Evolutionary conservation across 768 basidiomycete species (phyloP).

Genomic region (Lanmaoa rubissima): DNA sequence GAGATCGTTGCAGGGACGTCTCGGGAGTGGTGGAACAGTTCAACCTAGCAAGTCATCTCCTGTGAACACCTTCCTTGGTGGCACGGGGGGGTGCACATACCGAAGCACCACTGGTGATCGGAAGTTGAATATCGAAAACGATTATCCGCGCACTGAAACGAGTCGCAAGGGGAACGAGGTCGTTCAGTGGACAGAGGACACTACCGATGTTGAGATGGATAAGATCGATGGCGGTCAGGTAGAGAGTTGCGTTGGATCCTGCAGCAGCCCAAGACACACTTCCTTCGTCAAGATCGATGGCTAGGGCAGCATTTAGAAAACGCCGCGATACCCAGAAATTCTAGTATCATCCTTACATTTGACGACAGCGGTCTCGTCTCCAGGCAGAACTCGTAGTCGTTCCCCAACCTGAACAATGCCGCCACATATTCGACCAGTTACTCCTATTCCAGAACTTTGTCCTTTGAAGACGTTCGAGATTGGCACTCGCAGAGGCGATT

Average conservation of each 20-base stretch:
- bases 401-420: slow-evolving; percentile 95
- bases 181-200: slow-evolving; percentile 75
- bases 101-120: slow-evolving; percentile 83
- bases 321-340: neutral
- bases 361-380: slow-evolving; percentile 85
- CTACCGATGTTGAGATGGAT: slow-evolving; percentile 85
- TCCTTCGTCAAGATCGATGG: slow-evolving; percentile 80
- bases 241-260: slow-evolving; percentile 86
- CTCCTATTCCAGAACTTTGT: slow-evolving; percentile 70
- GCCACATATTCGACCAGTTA: slow-evolving; percentile 81
- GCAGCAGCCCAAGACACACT: slow-evolving; percentile 84
- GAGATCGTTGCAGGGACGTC: slow-evolving; percentile 89
- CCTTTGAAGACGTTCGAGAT: slow-evolving; percentile 96
- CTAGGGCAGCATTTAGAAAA: slow-evolving; percentile 39
- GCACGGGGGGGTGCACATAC: slow-evolving; percentile 41
- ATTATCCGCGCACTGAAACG: slow-evolving; percentile 86
- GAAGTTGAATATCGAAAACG: slow-evolving; percentile 88
- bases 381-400: slow-evolving; percentile 80
- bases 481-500: slow-evolving; percentile 77
- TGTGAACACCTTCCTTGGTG: neutral
- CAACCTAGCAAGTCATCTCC: slow-evolving; percentile 51
- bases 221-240: slow-evolving; percentile 80
- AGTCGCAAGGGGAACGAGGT: slow-evolving; percentile 73
- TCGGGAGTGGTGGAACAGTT: slow-evolving; percentile 91
- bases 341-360: slow-evolving; percentile 44